phyloP scores from a whole-genome alignment of 495 filamentous ascomycete genomes.

The Saxophila tyrrhenica region DNA sequence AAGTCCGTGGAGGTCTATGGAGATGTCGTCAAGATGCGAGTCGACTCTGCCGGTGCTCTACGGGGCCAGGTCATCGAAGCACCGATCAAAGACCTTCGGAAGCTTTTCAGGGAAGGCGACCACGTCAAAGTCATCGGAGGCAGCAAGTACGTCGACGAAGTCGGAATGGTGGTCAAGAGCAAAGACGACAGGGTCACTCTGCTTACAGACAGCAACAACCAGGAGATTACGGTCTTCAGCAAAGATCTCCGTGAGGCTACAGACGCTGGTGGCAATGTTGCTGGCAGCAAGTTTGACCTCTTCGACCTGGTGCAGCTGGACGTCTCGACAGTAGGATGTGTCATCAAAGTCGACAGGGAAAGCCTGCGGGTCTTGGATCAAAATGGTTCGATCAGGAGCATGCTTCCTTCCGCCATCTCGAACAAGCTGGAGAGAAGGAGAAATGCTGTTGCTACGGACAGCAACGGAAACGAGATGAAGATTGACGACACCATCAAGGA shows the following conservation, averaged over 20 bases:
- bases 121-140: conserved; percentile 98
- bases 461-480: conserved; percentile 85
- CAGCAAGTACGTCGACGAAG: conserved; percentile 82
- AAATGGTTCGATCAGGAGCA: conserved; percentile 64
- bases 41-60: conserved; percentile 58
- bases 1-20: conserved; percentile 75
- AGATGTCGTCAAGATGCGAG: conserved; percentile 81
- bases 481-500: conserved; percentile 88
- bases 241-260: conserved; percentile 88
- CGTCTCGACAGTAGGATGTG: conserved; percentile 77
- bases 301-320: conserved; percentile 93
- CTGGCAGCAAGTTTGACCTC: conserved; percentile 74
- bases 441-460: conserved; percentile 80
- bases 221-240: conserved; percentile 95
- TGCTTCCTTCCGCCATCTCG: conserved; percentile 83
- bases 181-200: conserved; percentile 83
- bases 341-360: conserved; percentile 91
- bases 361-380: conserved; percentile 84
- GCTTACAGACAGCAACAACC: conserved; percentile 77
- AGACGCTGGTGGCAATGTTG: conserved; percentile 65
- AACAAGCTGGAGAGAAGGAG: conserved; percentile 71
- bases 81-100: conserved; percentile 83
- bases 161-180: conserved; percentile 93
- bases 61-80: conserved; percentile 80
- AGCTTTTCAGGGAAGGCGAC: conserved; percentile 85